Evolutionary conservation across 768 basidiomycete species (phyloP).

Genomic region (Termitomyces eurrhizus): DNA sequence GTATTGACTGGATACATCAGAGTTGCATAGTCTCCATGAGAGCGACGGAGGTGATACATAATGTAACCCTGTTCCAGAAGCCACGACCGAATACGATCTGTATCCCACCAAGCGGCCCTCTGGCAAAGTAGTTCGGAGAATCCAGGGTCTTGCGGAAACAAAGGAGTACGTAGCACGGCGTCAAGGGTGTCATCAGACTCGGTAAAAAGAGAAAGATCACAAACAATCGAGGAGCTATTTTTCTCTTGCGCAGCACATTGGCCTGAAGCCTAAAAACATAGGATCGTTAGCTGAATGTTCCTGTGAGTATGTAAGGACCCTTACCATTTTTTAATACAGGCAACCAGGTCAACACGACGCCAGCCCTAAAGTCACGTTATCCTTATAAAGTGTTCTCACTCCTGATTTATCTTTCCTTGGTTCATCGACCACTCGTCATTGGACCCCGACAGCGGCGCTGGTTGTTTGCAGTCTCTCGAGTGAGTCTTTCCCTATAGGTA

Average conservation of each 20-base stretch:
- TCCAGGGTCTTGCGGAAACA: too few relatives aligned
- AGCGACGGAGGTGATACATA: too few relatives aligned
- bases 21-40: too few relatives aligned
- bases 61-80: too few relatives aligned
- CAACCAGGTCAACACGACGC: not conserved
- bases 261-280: not conserved
- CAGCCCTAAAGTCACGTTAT: not conserved
- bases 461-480: not conserved
- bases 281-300: not conserved
- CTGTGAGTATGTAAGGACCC: not conserved
- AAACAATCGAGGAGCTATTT: not conserved
- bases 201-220: not conserved
- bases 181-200: not conserved
- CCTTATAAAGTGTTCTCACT: not conserved
- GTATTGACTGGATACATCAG: not conserved
- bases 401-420: not conserved
- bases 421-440: not conserved
- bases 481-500: not conserved
- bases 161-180: not conserved
- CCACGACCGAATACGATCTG: too few relatives aligned
- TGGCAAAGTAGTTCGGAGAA: too few relatives aligned
- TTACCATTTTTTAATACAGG: not conserved
- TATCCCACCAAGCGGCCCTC: too few relatives aligned
- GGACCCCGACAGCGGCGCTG: not conserved
- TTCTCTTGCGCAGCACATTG: not conserved